Base-by-base conservation (phyloP, 192 early-diverging fungal species). In the Oehlia diaphana region DNA sequence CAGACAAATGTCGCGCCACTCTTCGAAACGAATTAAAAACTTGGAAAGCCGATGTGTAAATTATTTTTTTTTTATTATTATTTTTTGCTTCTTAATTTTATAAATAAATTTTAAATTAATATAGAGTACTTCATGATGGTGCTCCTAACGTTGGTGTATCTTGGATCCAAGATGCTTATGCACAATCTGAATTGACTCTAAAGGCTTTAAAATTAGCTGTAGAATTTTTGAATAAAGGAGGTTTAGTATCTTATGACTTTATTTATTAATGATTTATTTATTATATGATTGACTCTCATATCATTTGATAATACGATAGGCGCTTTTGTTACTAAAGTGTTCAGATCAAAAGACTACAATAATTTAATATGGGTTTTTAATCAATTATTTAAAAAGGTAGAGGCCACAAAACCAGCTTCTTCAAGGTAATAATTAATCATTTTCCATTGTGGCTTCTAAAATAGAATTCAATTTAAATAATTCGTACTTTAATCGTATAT, bases 331-430 rank as follows among this genome's bases (percentile, higher is more conserved):
- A 97, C 97, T 83, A 99, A 99, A 88, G 93, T 99, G 37, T 99
- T 99, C 87, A 90, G 98, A 76, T 98, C 96, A 79, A 96, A 97
- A 87, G 98, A 99, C 91, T 99, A 99, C 91, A 98, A 98, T 89
- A 97, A 96, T 79, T 88, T 99, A 50, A 91, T 99, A 74, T 99
- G 97, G 97, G 96, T 98, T 37, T 97, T 99, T 80, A 95, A 98
- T 82, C 96, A 98, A 86, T 84, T 99, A 53, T 99, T 99, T 87
- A 86, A 88, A 64, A 96, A 93, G 76, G 98, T 99, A 76, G 97
- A 99, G 85, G 98, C 98, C 2, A 99, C 98, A 39, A 99, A 99
- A 84, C 98, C 98, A 42, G 93, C 95, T 67, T 96, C 96, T 50
- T 99, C 98, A 49, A 78, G 76, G 76, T 78, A 47, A 47, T 49